These are phyloP conservation scores for Calycina marina DNA, from an alignment of 2,329 filamentous ascomycete genomes.

Conservation along the genomic window DNA sequence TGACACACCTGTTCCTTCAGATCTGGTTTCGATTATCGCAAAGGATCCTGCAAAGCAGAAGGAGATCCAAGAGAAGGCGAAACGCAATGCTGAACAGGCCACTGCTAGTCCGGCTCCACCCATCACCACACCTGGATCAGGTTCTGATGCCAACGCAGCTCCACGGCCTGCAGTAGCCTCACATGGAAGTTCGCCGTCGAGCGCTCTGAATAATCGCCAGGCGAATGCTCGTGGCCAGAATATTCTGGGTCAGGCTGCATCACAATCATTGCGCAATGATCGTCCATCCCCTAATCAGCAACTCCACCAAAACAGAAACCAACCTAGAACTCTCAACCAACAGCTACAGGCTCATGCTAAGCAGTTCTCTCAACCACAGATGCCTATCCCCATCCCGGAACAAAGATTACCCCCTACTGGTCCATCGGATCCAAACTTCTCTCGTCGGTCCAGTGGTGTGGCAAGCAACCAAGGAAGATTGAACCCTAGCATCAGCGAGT, in stretches of 20 bases:
- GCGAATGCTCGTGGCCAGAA: conserved; percentile 22
- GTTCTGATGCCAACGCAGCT: conserved; percentile 27
- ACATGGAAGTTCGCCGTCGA: conserved; percentile 25
- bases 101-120: conserved; percentile 30
- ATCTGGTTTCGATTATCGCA: conserved; percentile 86
- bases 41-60: conserved; percentile 94
- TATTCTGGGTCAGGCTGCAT: conserved; percentile 28
- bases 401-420: conserved; percentile 60
- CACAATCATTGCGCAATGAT: conserved; percentile 23
- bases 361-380: conserved; percentile 9
- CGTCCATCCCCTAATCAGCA: conserved; percentile 13
- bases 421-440: conserved; percentile 44
- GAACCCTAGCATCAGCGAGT: conserved; percentile 59
- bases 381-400: conserved; percentile 30
- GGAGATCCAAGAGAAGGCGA: conserved; percentile 79
- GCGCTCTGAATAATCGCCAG: conserved; percentile 15
- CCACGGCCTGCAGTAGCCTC: conserved; percentile 30
- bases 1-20: conserved; percentile 77
- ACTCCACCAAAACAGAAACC: conserved; percentile 14
- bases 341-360: conserved; percentile 19
- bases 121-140: conserved; percentile 29
- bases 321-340: conserved; percentile 12
- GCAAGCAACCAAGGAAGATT: conserved; percentile 39
- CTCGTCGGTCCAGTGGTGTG: conserved; percentile 37
- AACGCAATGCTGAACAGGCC: conserved; percentile 54